Evolutionary conservation across 192 early-diverging fungal genomes (phyloP).

Genomic region (Jimgerdemannia lactiflua): DNA sequence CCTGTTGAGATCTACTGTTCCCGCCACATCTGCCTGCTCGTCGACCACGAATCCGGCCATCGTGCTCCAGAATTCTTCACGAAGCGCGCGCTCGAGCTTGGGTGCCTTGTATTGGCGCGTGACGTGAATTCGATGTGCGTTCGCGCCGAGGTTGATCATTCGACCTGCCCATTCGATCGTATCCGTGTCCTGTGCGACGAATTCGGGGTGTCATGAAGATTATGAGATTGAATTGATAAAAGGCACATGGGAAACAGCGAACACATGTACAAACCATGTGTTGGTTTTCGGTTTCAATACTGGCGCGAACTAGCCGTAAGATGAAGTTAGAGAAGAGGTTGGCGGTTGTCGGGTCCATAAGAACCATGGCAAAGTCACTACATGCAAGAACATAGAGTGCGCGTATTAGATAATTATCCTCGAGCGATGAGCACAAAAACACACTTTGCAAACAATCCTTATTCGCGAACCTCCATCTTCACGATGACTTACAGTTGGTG

Average conservation of each 20-base stretch:
- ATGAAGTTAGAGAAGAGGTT: conserved; percentile 51
- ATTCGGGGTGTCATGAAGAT: neutral
- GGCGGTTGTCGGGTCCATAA: conserved; percentile 50
- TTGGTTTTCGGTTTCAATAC: neutral
- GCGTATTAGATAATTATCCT: neutral
- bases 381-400: neutral
- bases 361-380: conserved; percentile 57
- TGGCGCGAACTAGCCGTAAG: conserved; percentile 27
- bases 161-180: conserved; percentile 43
- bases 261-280: neutral
- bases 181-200: neutral
- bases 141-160: conserved; percentile 50
- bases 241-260: neutral
- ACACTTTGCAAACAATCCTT: no score
- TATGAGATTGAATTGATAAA: neutral
- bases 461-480: no score
- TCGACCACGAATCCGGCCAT: conserved; percentile 32
- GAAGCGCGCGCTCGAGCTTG: conserved; percentile 45
- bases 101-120: conserved; percentile 40
- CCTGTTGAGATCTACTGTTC: conserved; percentile 22
- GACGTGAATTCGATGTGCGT: conserved; percentile 42
- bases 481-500: no score
- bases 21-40: conserved; percentile 17
- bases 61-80: conserved; percentile 34
- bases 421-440: no score